phyloP scores from a whole-genome alignment of 148 eudicot genomes.

The Chenopodium album region DNA sequence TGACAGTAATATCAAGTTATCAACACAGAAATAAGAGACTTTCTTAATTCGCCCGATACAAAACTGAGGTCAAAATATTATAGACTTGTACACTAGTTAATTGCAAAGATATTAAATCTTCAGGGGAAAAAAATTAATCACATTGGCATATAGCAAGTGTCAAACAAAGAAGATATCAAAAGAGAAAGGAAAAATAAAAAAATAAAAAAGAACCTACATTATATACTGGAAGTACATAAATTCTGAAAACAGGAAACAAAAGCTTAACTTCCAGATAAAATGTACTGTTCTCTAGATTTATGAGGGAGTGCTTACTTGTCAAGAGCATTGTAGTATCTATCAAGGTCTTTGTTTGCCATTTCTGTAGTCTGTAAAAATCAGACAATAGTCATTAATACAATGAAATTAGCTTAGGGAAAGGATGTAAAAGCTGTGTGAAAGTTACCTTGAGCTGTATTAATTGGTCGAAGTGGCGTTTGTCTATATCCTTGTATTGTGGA shows the following conservation, averaged over 20 bases:
- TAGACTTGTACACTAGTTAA: not conserved
- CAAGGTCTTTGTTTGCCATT: constrained; percentile 99
- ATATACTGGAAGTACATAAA: not conserved
- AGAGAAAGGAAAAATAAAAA: too few species aligned
- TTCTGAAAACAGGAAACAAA: not conserved
- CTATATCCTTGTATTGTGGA: constrained; percentile 92
- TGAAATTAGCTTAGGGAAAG: constrained; percentile 4
- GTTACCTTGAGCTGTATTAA: constrained; percentile 89
- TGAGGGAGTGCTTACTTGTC: constrained; percentile 71
- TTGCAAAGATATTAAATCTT: not conserved
- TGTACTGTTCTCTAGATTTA: not conserved
- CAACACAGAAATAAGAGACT: not conserved
- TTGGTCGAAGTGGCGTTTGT: constrained; percentile 92
- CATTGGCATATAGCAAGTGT: not conserved
- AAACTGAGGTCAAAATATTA: not conserved
- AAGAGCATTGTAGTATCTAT: constrained; percentile 92
- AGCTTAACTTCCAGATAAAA: not conserved
- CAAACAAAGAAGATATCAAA: not conserved
- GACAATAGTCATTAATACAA: constrained; percentile 19
- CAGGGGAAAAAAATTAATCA: not conserved
- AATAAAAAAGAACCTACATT: not conserved
- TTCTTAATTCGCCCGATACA: not conserved
- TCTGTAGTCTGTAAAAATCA: constrained; percentile 75
- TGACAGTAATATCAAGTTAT: not conserved
- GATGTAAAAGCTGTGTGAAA: constrained; percentile 1